Evolutionary conservation across 1,284 basidiomycete genomes (phyloP), one percentile per base, ranked within the genome.

Genomic region (Coniophora puteana): DNA sequence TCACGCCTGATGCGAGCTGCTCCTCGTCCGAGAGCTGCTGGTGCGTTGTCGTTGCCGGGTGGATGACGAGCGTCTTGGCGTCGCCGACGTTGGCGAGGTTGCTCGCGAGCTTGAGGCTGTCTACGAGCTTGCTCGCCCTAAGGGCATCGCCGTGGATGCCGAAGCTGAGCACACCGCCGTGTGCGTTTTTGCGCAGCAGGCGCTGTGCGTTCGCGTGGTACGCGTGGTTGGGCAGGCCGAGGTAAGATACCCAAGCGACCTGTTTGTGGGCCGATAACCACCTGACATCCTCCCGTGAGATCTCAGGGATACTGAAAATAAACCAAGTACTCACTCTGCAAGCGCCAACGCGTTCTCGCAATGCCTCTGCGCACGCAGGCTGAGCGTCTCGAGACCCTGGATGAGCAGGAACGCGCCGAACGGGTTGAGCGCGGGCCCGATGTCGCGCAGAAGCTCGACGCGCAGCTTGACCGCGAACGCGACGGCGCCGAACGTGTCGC

Each of bases 301-400:
- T 3, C 5, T 1, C 21, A 30, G 13, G 24, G 4, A 11, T n/a
- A 7, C 7, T 11, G 0, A 16, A 36, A 5, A 18, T 30, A 8
- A 25, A 20, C 23, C 28, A 27, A 16, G 23, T 29, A 61, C 69
- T 18, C 50, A 82, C 72, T 71, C 65, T 0, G 91, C 89, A 5
- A 93, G 71, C 0, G 74, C 75, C 3, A 93, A 69, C 0, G 88
- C 80, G 46, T 92, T 93, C 29, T 82, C 73, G 26, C 74, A 76
- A 55, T 93, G 89, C 43, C 89, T 66, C 65, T 92, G 78, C 2
- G 73, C 81, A 12, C 91, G 76, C 43, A 94, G 69, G 51, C 81
- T 84, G 41, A 94, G 78, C 3, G 92, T 94, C 67, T 94, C 91
- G 31, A 93, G 69, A 43, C 92, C 91, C 58, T 89, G 86, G 20